Percentiles rank a stretch among this genome's conserved stretches.
Conservation (phyloP, 805 yeast species). For the Nakazawaea ernobii region DNA sequence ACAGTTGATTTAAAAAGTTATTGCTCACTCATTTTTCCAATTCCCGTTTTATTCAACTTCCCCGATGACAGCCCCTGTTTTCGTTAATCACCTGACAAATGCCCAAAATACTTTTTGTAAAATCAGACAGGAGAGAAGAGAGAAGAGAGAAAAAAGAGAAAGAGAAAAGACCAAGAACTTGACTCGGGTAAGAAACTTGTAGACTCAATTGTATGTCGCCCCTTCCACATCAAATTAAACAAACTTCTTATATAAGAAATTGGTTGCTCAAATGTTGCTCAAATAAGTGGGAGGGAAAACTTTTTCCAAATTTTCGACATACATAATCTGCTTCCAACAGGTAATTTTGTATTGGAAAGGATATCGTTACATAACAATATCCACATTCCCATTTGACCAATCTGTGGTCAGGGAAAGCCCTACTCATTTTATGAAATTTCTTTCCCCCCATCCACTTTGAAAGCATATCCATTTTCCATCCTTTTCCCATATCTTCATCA, state of each 20-base stretch:
- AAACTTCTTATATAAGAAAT: too few relatives aligned
- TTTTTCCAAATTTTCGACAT: slow-evolving; percentile 6
- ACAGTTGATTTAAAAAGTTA: background rate
- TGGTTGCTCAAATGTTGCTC: too few relatives aligned
- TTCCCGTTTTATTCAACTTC: too few relatives aligned
- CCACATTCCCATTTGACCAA: background rate
- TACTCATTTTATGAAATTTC: background rate
- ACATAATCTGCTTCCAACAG: background rate
- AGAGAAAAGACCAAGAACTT: slow-evolving; percentile 3
- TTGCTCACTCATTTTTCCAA: too few relatives aligned
- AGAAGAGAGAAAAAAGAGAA: background rate
- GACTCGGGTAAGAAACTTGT: slow-evolving; percentile 2
- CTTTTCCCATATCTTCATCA: background rate
- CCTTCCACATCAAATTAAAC: too few relatives aligned
- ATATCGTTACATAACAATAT: background rate
- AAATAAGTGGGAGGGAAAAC: too few relatives aligned
- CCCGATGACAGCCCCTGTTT: background rate
- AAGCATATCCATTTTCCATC: too few relatives aligned
- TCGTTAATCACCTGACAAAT: background rate
- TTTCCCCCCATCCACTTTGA: background rate
- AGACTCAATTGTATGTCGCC: background rate
- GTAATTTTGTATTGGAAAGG: slow-evolving; percentile 1
- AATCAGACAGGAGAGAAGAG: background rate
- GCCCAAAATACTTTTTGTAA: background rate
- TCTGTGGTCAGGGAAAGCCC: slow-evolving; percentile 3